Evolutionary conservation across 257 asterid species (phyloP).

Genomic region (Fraxinus pennsylvanica): DNA sequence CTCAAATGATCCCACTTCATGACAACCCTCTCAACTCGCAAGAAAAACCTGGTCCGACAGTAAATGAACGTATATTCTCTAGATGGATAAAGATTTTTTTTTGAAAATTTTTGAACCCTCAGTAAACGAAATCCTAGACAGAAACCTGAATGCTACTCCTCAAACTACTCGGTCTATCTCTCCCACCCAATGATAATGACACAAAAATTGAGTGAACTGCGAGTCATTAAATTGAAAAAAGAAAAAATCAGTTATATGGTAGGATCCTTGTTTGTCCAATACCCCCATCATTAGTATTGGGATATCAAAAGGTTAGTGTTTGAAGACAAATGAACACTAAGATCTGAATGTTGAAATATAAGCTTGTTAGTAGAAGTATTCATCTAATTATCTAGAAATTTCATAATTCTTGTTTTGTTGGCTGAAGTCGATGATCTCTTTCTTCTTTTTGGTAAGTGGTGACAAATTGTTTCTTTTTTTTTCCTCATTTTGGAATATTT

Average conservation of each 20-base stretch:
- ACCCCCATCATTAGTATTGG: background rate
- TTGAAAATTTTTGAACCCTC: background rate
- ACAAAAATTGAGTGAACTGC: background rate
- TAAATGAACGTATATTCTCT: too few relatives aligned
- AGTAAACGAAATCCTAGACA: too few relatives aligned
- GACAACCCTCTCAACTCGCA: background rate
- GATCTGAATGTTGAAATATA: too few relatives aligned
- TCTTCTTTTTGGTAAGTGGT: background rate
- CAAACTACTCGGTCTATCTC: background rate
- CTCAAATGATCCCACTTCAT: background rate
- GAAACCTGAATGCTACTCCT: background rate
- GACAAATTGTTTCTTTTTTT: too few relatives aligned
- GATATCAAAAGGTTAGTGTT: background rate
- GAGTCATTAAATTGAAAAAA: background rate
- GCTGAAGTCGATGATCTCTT: background rate
- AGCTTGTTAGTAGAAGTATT: background rate
- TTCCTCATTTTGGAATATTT: background rate
- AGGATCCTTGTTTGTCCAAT: background rate
- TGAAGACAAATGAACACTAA: background rate
- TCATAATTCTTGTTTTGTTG: background rate
- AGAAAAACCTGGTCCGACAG: too few relatives aligned
- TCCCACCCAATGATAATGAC: background rate
- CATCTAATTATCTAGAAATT: background rate
- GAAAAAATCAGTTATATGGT: background rate
- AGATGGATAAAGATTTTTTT: too few relatives aligned